Evolutionary conservation across 257 asterid genomes (phyloP).

Genomic region (Solanum paucissectum): DNA sequence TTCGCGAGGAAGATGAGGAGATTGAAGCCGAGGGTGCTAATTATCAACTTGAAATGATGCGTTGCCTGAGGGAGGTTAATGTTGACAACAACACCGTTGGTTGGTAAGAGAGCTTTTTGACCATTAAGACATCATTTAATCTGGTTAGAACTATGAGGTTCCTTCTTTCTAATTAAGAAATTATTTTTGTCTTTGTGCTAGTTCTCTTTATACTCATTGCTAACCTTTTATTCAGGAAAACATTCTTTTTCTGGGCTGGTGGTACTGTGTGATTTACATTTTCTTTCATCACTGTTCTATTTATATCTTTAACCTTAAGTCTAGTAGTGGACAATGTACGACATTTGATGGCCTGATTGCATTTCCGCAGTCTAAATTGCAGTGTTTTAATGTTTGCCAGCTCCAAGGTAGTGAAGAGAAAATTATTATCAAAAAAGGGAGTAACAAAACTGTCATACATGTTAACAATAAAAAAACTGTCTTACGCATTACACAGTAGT

Average conservation of each 20-base stretch:
- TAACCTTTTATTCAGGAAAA: neutral
- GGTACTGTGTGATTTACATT: neutral
- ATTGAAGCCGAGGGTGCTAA: conserved; percentile 95
- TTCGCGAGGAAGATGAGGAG: conserved; percentile 97
- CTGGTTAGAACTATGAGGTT: neutral
- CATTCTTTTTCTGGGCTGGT: neutral
- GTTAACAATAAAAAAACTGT: neutral
- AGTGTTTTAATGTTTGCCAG: neutral
- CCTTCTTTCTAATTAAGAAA: neutral
- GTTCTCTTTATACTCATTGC: neutral
- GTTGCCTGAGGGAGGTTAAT: conserved; percentile 96
- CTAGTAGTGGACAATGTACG: neutral
- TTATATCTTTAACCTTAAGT: neutral
- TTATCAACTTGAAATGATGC: conserved; percentile 98
- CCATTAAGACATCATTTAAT: neutral
- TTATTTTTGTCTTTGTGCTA: neutral
- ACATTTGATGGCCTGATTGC: neutral
- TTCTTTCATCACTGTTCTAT: neutral
- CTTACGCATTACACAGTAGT: neutral
- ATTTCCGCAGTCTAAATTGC: neutral
- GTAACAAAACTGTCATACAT: neutral
- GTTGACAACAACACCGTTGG: conserved; percentile 98
- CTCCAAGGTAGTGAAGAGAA: neutral
- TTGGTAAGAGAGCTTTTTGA: conserved; percentile 37
- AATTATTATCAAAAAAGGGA: neutral